Percentiles rank a stretch among this genome's conserved stretches.
Evolutionary conservation across 108 stramenopile species (phyloP).

Genomic region (Cyclotella sp.): DNA sequence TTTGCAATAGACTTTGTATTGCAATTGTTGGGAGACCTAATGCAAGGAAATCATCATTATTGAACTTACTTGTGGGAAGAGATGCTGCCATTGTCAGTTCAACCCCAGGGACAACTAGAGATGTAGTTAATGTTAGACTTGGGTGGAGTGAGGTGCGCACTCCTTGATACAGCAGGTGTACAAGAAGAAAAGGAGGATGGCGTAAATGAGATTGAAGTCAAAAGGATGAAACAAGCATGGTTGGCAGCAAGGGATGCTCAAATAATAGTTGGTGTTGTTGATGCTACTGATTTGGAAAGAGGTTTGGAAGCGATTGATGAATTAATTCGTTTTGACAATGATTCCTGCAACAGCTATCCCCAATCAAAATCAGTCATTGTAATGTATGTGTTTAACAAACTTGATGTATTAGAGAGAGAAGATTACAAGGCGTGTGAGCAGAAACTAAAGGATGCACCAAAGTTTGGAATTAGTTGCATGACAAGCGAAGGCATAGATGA

Average conservation of each 20-base stretch:
- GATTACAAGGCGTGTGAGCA: constrained; percentile 1
- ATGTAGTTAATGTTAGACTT: constrained; percentile 90
- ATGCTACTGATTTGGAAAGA: constrained; percentile 60
- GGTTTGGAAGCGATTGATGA: constrained; percentile 63
- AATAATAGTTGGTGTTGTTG: constrained; percentile 88
- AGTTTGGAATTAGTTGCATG: constrained; percentile 71
- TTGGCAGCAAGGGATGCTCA: constrained; percentile 81
- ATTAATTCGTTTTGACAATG: constrained; percentile 43
- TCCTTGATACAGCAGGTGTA: constrained; percentile 92
- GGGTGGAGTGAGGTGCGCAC: constrained; percentile 87
- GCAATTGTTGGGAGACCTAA: constrained; percentile 95
- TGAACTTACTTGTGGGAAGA: constrained; percentile 86
- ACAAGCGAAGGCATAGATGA: constrained; percentile 74
- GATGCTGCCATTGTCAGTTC: constrained; percentile 96
- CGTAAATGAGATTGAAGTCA: constrained; percentile 84
- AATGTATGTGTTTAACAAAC: constrained; percentile 80
- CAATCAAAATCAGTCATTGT: constrained; percentile 26
- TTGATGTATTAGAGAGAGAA: constrained; percentile 59
- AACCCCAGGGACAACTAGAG: constrained; percentile 94
- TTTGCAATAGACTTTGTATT: constrained; percentile 87
- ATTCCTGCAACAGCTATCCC: background rate
- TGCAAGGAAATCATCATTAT: constrained; percentile 92
- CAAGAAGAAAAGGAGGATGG: constrained; percentile 60
- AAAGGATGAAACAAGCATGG: constrained; percentile 93
- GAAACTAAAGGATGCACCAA: constrained; percentile 16